phyloP scores from a whole-genome alignment of 2,329 filamentous ascomycete genomes.

The Apiospora koreana region DNA sequence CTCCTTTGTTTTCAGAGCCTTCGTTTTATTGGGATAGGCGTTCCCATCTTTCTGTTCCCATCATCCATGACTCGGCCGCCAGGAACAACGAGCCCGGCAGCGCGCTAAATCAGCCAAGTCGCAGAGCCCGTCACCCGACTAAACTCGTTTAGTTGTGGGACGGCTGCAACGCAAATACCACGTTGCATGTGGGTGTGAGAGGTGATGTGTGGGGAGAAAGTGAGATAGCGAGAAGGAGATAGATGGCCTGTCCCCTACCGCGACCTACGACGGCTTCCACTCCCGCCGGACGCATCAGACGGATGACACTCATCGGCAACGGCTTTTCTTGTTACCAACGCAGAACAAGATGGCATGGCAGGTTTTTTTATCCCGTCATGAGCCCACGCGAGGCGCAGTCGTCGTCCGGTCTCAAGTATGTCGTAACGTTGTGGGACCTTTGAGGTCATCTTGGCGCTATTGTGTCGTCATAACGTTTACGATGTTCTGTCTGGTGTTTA shows the following conservation, averaged over 20 bases:
- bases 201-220: not conserved
- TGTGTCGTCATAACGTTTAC: conserved; percentile 1
- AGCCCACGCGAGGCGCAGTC: not conserved
- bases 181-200: not conserved
- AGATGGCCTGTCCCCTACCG: not conserved
- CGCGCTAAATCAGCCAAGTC: not conserved
- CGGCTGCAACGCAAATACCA: not conserved
- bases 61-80: not conserved
- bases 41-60: not conserved
- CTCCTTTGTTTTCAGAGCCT: not conserved
- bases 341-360: not conserved
- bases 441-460: conserved; percentile 1
- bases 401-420: not conserved
- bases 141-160: not conserved
- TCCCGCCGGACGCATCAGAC: not conserved
- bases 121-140: conserved; percentile 2
- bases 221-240: not conserved
- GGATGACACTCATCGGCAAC: not conserved
- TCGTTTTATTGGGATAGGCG: not conserved
- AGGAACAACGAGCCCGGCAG: not conserved
- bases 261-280: not conserved
- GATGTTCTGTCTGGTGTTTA: not conserved
- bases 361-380: not conserved
- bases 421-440: not conserved
- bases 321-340: not conserved